Percentiles rank a stretch among this genome's conserved stretches.
phyloP scores from a whole-genome alignment of 768 basidiomycete genomes.

The Rhodotorula sphaerocarpa region DNA sequence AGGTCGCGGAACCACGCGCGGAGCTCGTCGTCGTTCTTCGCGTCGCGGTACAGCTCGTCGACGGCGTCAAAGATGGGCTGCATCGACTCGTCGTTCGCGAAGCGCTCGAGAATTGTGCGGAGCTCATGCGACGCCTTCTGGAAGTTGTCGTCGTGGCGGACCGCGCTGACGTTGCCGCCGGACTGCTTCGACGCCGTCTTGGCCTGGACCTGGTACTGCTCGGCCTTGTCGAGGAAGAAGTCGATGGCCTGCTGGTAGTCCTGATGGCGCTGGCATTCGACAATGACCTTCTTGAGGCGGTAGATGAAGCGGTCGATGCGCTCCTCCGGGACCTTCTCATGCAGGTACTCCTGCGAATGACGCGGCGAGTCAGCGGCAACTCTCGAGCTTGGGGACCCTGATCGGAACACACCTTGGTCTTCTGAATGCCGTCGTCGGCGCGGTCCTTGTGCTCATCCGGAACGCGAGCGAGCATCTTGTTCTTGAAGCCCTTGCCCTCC shows the following conservation, averaged over 20 bases:
- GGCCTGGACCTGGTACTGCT: constrained; percentile 48
- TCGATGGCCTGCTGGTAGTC: constrained; percentile 67
- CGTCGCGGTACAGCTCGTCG: constrained; percentile 63
- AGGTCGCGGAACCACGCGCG: constrained; percentile 39
- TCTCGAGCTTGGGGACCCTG: background rate
- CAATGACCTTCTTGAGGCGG: constrained; percentile 72
- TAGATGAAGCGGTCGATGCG: constrained; percentile 87
- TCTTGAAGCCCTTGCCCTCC: constrained; percentile 38
- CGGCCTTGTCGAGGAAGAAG: constrained; percentile 47
- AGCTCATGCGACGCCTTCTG: constrained; percentile 48
- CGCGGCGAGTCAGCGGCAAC: background rate
- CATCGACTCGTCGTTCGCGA: constrained; percentile 67
- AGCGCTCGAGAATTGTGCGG: constrained; percentile 77
- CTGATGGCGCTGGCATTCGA: constrained; percentile 54
- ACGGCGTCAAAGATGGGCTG: constrained; percentile 62
- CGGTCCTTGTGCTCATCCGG: constrained; percentile 55
- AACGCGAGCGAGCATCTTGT: constrained; percentile 50
- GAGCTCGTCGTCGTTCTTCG: constrained; percentile 64
- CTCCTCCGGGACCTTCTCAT: constrained; percentile 61
- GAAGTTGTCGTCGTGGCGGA: constrained; percentile 53
- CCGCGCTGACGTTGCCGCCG: constrained; percentile 41
- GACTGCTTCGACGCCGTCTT: constrained; percentile 46
- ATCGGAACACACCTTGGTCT: constrained; percentile 2
- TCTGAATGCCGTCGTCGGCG: background rate
- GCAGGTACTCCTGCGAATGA: background rate